Base-by-base conservation (phyloP, 2,329 filamentous ascomycete genomes). In the Alternaria sp. region DNA sequence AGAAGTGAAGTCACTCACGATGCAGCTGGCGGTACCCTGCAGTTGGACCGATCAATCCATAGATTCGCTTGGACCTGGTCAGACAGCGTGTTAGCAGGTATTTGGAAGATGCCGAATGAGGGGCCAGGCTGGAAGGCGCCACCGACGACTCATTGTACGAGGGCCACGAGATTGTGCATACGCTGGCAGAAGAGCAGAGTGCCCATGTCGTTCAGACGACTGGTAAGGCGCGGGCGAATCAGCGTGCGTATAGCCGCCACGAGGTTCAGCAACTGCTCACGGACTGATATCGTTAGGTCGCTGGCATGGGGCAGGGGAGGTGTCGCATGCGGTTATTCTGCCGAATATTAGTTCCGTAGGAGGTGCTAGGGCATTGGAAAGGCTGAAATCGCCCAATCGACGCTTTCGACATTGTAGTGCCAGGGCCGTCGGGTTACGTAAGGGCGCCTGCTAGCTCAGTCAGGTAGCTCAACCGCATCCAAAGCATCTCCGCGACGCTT, bases 151-250 rank as follows among this genome's bases (percentile, higher is more conserved):
- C 65, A 67, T 72, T 68, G 63, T 66, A 61, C 71, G 69, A 71
- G 62, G 73, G 69, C 72, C 72, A 74, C 74, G 73, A 77, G 72
- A 71, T 66, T 63, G 59, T 73, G 74, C 73, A 74, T 71, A 66
- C 57, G 65, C 63, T 70, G 71, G 69, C 69, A 65, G 54, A 54
- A 66, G 67, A 67, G 64, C 58, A 69, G 48, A 62, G 60, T 62
- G 67, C 66, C 64, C 70, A 72, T 73, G 66, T 67, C 67, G 65
- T 73, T 74, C 59, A 66, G 57, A 71, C 58, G 61, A 68, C 46
- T 57, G 54, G 54, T 42, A 59, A 34, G 18, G 54, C 52, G 54
- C 64, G 65, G 71, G 61, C 70, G 67, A 72, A 72, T 72, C 64
- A 60, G 67, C 62, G 53, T 43, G 51, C 61, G 65, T 57, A 54